phyloP scores from a whole-genome alignment of 1,139 yeast species.

The Magnusiomyces paraingens region DNA sequence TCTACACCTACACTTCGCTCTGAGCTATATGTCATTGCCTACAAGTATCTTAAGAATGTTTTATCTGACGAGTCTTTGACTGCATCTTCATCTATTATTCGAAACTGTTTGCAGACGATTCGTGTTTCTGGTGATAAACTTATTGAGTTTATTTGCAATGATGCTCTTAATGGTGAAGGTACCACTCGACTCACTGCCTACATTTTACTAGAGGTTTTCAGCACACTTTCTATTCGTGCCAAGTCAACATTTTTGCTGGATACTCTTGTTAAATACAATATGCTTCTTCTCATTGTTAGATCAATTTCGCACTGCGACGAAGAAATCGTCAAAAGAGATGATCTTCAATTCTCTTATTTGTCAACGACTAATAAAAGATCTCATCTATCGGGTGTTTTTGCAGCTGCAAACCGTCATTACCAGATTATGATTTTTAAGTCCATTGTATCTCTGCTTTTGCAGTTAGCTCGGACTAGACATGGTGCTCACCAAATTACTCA shows the following conservation, averaged over 20 bases:
- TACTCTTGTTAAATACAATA: slow-evolving; percentile 55
- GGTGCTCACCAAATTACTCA: slow-evolving; percentile 78
- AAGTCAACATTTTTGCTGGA: slow-evolving; percentile 55
- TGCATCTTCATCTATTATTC: slow-evolving; percentile 3
- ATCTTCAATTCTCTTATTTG: slow-evolving; percentile 1
- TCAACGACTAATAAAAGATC: not conserved
- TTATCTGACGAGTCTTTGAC: slow-evolving; percentile 3
- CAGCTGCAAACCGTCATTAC: slow-evolving; percentile 35
- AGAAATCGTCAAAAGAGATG: slow-evolving; percentile 35
- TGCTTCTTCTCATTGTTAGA: slow-evolving; percentile 57
- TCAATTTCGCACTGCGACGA: slow-evolving; percentile 57
- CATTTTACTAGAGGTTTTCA: slow-evolving; percentile 61
- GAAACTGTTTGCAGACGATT: slow-evolving; percentile 38
- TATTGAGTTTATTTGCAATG: slow-evolving; percentile 62
- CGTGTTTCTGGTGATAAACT: slow-evolving; percentile 56
- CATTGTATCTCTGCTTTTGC: slow-evolving; percentile 57
- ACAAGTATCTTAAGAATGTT: slow-evolving; percentile 45
- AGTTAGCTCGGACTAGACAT: slow-evolving; percentile 65
- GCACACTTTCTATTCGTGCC: slow-evolving; percentile 48
- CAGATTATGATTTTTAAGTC: slow-evolving; percentile 75
- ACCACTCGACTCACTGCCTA: slow-evolving; percentile 71
- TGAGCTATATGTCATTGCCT: slow-evolving; percentile 69
- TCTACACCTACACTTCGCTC: slow-evolving; percentile 66
- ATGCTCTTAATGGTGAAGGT: slow-evolving; percentile 76
- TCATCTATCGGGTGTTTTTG: not conserved